Base-by-base conservation (phyloP, 164 flowering plant species). In the Hamamelis virginiana region DNA sequence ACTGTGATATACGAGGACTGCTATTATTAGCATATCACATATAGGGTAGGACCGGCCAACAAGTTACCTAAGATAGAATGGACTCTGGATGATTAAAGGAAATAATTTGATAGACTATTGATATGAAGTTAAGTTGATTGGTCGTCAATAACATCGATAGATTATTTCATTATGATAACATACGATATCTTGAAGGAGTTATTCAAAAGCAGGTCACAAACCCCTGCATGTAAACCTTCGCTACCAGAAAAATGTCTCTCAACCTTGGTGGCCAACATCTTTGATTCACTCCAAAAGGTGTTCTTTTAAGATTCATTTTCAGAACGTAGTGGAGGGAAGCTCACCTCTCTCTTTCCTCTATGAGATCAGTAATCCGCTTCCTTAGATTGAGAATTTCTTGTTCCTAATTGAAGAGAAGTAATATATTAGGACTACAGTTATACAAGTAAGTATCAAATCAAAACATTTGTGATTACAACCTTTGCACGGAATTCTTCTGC, bases 301-400 rank as follows among this genome's bases (percentile, higher is more conserved):
- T n/a, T n/a, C n/a, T n/a, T n/a, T n/a, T n/a, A n/a, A n/a, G n/a
- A n/a, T 50, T 60, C 46, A 62, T 21, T 33, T 27, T 19, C 43
- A 60, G 28, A 43, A 44, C 23, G n/a, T 9, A 4, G 51, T 16
- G 0, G 19, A 60, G 23, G 13, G n/a, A 50, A 22, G 27, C 83
- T 67, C 38, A 93, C 96, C 95, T 83, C 52, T 86, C 83, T 78
- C 84, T 82, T 81, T 93, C 92, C 65, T 83, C 85, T 18, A 73
- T 70, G 45, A 93, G 77, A 62, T 85, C 86, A 58, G 78, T 19
- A 21, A 87, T 68, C 68, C 84, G 84, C 70, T 75, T 75, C 76
- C 74, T 82, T 27, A 89, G 80, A 19, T 80, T 74, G 50, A 70
- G 69, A 71, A 83, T 80, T 77, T 89, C 91, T 69, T 83, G 83